Conservation (phyloP, 2,329 filamentous ascomycete species). For the Cladosporium sphaerospermum region DNA sequence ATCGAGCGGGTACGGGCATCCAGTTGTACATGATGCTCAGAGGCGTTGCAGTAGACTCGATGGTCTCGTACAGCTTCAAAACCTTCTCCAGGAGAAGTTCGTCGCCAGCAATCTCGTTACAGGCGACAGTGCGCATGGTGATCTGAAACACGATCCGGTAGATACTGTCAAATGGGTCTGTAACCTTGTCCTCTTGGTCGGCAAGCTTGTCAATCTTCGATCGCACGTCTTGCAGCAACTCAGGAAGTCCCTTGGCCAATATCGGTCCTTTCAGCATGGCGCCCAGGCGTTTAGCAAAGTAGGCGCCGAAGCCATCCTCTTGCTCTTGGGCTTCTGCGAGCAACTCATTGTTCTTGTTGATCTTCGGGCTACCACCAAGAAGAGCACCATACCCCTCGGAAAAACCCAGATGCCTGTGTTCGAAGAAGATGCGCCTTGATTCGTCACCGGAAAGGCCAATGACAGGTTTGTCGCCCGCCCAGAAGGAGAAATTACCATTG, state of each 20-base stretch:
- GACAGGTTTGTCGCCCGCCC: conserved; percentile 41
- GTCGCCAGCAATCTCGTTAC: conserved; percentile 48
- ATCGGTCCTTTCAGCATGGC: conserved; percentile 24
- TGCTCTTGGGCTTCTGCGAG: conserved; percentile 13
- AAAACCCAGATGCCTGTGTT: conserved; percentile 41
- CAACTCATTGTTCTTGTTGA: conserved; percentile 20
- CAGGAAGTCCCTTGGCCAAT: conserved; percentile 31
- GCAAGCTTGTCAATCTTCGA: conserved; percentile 34
- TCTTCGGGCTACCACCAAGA: conserved; percentile 27
- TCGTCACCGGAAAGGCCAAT: conserved; percentile 41
- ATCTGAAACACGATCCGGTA: conserved; percentile 50
- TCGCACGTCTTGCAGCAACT: conserved; percentile 40
- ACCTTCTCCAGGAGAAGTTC: conserved; percentile 37
- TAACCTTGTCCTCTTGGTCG: conserved; percentile 30
- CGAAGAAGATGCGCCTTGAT: conserved; percentile 41
- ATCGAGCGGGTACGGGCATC: conserved; percentile 41
- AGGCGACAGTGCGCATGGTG: conserved; percentile 52
- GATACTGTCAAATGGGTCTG: conserved; percentile 50
- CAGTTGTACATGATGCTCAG: conserved; percentile 48
- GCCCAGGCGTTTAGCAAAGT: conserved; percentile 23
- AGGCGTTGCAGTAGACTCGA: conserved; percentile 42
- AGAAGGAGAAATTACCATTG: conserved; percentile 46
- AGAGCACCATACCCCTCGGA: conserved; percentile 35
- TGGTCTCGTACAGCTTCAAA: conserved; percentile 41
- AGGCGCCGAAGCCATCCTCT: conserved; percentile 13